These are phyloP conservation scores for Zygosaccharomyces pseudorouxii DNA, from an alignment of 805 yeast species.

Conservation along the genomic window DNA sequence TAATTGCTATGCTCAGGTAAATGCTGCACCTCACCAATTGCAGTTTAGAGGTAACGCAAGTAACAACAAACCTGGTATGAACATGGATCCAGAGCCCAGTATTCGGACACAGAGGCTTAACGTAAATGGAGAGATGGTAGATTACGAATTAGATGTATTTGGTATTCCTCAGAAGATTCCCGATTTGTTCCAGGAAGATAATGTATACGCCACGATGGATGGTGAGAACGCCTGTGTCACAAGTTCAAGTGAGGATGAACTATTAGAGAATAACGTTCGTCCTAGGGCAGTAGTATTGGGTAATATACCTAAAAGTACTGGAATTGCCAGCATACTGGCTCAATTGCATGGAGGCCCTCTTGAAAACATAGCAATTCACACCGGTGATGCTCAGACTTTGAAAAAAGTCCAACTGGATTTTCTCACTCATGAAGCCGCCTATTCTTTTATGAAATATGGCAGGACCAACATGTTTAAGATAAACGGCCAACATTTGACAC, in stretches of 20 bases:
- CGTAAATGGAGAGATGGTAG: conserved; percentile 9
- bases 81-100: conserved; percentile 4
- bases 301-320: conserved; percentile 42
- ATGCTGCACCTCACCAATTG: background rate
- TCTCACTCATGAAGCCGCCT: conserved; percentile 49
- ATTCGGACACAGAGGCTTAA: conserved; percentile 5
- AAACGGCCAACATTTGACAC: conserved; percentile 49
- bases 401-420: conserved; percentile 47
- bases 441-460: conserved; percentile 47
- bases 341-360: conserved; percentile 69
- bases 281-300: conserved; percentile 32
- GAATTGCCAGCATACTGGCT: conserved; percentile 46
- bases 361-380: conserved; percentile 39
- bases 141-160: conserved; percentile 11
- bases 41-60: background rate
- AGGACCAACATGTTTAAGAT: conserved; percentile 50
- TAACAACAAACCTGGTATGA: background rate
- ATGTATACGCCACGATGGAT: background rate
- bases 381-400: conserved; percentile 17
- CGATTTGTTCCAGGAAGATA: conserved; percentile 11
- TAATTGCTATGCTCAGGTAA: background rate
- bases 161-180: conserved; percentile 15
- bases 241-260: conserved; percentile 10
- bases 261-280: background rate
- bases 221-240: conserved; percentile 1